These are phyloP conservation scores for Cordyceps cateniannulata DNA, from an alignment of 2,329 filamentous ascomycete genomes.

Conservation along the genomic window DNA sequence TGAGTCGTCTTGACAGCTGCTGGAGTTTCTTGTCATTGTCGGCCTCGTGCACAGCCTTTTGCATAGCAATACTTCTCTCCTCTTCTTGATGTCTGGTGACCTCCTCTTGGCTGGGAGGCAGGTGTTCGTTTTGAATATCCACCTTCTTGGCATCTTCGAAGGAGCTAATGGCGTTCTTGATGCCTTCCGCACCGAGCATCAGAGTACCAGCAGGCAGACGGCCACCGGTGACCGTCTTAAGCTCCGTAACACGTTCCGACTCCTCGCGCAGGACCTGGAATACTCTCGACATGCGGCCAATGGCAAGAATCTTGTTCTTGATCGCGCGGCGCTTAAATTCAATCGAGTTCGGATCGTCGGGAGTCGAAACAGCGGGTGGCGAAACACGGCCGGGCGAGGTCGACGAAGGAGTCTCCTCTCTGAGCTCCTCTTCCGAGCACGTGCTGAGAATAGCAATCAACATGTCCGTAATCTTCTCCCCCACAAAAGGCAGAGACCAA, in stretches of 20 bases:
- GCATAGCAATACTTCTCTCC: conserved; percentile 73
- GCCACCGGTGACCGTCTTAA: conserved; percentile 93
- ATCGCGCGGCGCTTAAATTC: conserved; percentile 95
- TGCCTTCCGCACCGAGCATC: conserved; percentile 96
- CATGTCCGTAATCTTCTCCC: conserved; percentile 99
- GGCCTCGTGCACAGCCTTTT: conserved; percentile 79
- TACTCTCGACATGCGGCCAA: conserved; percentile 90
- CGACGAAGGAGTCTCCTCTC: conserved; percentile 73
- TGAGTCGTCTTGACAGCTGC: conserved; percentile 81
- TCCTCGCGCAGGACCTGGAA: conserved; percentile 98
- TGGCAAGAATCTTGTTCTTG: conserved; percentile 99
- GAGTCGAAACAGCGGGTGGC: conserved; percentile 49
- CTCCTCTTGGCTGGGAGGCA: conserved; percentile 90
- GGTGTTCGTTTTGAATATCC: conserved; percentile 89
- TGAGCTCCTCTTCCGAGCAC: conserved; percentile 97
- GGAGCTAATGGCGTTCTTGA: conserved; percentile 94
- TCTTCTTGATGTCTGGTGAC: conserved; percentile 77
- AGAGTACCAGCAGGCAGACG: conserved; percentile 89
- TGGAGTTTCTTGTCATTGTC: conserved; percentile 88
- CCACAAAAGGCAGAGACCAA: conserved; percentile 98
- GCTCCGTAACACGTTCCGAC: conserved; percentile 90
- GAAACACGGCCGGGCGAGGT: conserved; percentile 65
- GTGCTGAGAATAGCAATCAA: conserved; percentile 97
- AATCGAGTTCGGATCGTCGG: conserved; percentile 67
- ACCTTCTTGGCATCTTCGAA: conserved; percentile 98